Conservation (phyloP, 805 yeast genomes). For the Blastobotrys attinorum region DNA sequence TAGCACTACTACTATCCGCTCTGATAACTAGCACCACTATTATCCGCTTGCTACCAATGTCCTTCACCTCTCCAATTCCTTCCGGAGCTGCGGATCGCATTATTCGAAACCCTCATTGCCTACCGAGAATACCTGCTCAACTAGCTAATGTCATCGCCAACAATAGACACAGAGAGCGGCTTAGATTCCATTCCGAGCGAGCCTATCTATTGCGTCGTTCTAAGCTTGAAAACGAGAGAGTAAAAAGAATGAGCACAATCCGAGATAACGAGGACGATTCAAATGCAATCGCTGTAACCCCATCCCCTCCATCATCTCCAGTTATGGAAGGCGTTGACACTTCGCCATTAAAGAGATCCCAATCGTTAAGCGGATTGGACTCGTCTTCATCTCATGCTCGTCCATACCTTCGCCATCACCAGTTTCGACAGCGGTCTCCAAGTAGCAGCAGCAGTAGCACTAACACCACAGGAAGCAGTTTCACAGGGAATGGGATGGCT, state of each 20-base stretch:
- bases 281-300: neutral
- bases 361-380: too few relatives aligned
- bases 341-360: too few relatives aligned
- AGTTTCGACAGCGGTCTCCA: neutral
- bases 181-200: constrained; percentile 13
- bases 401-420: neutral
- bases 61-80: constrained; percentile 14
- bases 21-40: too few relatives aligned
- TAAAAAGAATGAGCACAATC: constrained; percentile 8
- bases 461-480: too few relatives aligned
- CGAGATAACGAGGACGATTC: neutral
- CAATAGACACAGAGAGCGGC: constrained; percentile 16
- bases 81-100: constrained; percentile 20
- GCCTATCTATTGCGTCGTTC: constrained; percentile 7
- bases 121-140: constrained; percentile 18
- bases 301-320: constrained; percentile 8
- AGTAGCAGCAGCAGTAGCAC: too few relatives aligned
- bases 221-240: constrained; percentile 10
- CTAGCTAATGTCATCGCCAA: constrained; percentile 13
- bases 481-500: too few relatives aligned
- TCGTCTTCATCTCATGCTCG: neutral
- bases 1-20: neutral
- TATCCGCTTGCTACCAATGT: neutral
- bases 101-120: constrained; percentile 19
- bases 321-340: neutral